A percentile compares a stretch with the other conserved stretches of the same genome.
phyloP scores from a whole-genome alignment of 495 filamentous ascomycete genomes.

The Penicillium maclennaniae region DNA sequence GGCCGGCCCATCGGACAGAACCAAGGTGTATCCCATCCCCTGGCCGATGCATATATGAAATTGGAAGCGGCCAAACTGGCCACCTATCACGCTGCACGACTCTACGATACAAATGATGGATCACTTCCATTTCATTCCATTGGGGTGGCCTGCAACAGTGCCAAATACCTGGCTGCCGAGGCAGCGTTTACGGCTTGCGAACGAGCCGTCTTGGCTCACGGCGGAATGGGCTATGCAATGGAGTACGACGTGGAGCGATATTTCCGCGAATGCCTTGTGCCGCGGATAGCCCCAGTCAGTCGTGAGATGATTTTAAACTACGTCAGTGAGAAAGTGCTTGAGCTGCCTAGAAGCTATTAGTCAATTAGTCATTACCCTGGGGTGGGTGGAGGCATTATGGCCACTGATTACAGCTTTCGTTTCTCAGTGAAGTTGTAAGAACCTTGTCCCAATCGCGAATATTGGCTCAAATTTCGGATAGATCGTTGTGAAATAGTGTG shows the following conservation, averaged over 20 bases:
- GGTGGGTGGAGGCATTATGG: neutral
- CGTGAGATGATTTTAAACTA: conserved; percentile 80
- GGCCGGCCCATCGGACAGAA: conserved; percentile 69
- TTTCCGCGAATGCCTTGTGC: conserved; percentile 69
- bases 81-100: conserved; percentile 70
- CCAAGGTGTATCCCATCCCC: conserved; percentile 70
- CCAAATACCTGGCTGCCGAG: conserved; percentile 77
- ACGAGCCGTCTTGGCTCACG: conserved; percentile 60
- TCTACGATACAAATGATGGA: conserved; percentile 62
- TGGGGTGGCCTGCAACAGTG: conserved; percentile 69
- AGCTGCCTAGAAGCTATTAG: conserved; percentile 51
- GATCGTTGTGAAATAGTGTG: too few species aligned
- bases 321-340: conserved; percentile 67
- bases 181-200: conserved; percentile 75
- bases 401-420: neutral
- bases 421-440: too few species aligned
- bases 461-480: too few species aligned
- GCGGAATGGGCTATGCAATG: conserved; percentile 74
- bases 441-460: too few species aligned
- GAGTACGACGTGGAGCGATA: conserved; percentile 80
- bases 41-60: conserved; percentile 72
- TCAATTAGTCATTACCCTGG: too few species aligned
- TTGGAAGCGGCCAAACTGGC: conserved; percentile 75
- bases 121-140: conserved; percentile 58
- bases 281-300: conserved; percentile 70